phyloP scores from a whole-genome alignment of 257 asterid genomes.

The Nicotiana paniculata region DNA sequence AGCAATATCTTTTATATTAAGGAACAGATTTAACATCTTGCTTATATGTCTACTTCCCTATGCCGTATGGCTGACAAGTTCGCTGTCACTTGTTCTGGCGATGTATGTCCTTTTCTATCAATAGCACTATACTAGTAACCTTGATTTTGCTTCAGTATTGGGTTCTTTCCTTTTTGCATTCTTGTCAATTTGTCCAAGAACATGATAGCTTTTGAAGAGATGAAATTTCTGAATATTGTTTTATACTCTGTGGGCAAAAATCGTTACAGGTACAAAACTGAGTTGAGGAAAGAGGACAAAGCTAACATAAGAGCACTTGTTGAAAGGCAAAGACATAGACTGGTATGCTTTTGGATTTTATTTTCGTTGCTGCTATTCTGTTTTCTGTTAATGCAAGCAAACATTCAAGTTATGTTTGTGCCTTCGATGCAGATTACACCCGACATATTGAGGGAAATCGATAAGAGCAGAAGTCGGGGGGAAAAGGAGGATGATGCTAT shows the following conservation, averaged over 20 bases:
- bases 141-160: not conserved
- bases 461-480: constrained; percentile 89
- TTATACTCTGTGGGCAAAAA: not conserved
- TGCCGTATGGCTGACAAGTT: not conserved
- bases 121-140: not conserved
- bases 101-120: not conserved
- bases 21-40: not conserved
- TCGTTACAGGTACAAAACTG: constrained; percentile 69
- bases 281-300: constrained; percentile 81
- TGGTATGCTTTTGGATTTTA: constrained; percentile 42
- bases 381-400: not conserved
- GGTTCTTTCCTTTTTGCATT: not conserved
- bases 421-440: constrained; percentile 73
- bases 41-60: not conserved
- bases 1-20: not conserved
- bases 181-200: constrained; percentile 3
- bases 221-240: not conserved
- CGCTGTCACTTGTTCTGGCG: not conserved
- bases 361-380: not conserved
- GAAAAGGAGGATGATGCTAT: constrained; percentile 72
- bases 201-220: constrained; percentile 1
- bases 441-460: constrained; percentile 78
- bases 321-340: constrained; percentile 67
- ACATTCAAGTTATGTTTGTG: not conserved
- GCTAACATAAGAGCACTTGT: constrained; percentile 48